Base-by-base conservation (phyloP, 768 basidiomycete species). In the Punctularia strigosozonata region DNA sequence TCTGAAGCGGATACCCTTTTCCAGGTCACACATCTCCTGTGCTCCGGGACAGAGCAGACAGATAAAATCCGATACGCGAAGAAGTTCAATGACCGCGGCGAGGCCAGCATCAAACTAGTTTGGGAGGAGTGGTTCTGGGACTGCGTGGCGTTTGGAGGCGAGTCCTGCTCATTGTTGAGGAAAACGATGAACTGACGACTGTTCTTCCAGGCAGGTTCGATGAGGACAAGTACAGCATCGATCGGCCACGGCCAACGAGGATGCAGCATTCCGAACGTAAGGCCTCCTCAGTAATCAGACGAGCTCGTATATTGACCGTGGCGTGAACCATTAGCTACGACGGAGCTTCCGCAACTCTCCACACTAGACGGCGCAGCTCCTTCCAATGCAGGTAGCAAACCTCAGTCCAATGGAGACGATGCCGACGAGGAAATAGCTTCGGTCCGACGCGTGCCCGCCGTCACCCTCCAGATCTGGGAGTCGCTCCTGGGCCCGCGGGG, bases 81-180 rank as follows among this genome's bases (percentile, higher is more conserved):
- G 41, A 81, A 80, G 50, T 82, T 84, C 49, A 83, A 82, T 51
- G 54, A 63, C 14, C 63, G 66, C 17, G 73, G 76, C 24, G 85
- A 87, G 55, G 80, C 79, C 4, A 66, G 72, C 31, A 89, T 90
- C 23, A 66, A 72, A 36, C 62, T 92, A 2, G 75, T 95, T 1
- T 94, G 91, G 84, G 89, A 92, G 51, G 90, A 94, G 45, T 97
- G 92, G 92, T 83, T 95, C 41, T 92, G 88, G 88, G 91, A 95
- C 50, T 92, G 73, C 20, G 50, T 92, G 2, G 75, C 79, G 30
- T 86, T 75, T 51, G 76, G 77, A 42, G 87, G 82, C 64, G 44
- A 35, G 56, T 53, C 13, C 13, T 26, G 40, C 14, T 26, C 39
- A 24, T 36, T 42, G 30, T 18, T 32, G 14, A 26, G 25, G 5